A percentile compares a stretch with the other conserved stretches of the same genome.
These are phyloP conservation scores for Xylaria castorea DNA, from an alignment of 495 filamentous ascomycete species.

Conservation along the genomic window DNA sequence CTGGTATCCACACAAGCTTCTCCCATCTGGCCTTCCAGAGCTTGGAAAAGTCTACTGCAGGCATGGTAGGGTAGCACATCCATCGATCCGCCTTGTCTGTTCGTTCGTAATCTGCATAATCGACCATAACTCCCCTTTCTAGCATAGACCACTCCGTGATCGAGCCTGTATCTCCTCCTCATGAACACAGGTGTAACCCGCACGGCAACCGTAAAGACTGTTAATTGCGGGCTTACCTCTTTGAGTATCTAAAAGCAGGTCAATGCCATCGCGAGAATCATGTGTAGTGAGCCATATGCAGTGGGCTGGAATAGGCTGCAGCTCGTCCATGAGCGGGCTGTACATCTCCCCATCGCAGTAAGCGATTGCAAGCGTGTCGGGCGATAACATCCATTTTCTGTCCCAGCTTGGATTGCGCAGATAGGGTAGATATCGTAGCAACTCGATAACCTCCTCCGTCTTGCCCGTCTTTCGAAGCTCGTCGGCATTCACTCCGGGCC, in stretches of 20 bases:
- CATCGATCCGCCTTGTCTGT: neutral
- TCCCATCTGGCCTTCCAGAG: slow-evolving; percentile 8
- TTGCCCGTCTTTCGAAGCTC: too few species aligned
- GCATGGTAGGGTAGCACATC: neutral
- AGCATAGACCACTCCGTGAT: neutral
- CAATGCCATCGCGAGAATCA: neutral
- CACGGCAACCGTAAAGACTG: neutral
- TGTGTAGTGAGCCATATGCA: neutral
- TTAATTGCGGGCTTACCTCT: neutral
- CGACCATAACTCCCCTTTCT: neutral
- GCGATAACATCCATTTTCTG: neutral
- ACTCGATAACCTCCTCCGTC: too few species aligned
- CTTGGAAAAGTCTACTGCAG: neutral
- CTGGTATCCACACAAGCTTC: slow-evolving; percentile 6
- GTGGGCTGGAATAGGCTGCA: neutral
- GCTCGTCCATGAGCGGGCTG: neutral
- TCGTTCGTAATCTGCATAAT: neutral
- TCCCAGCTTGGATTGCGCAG: neutral
- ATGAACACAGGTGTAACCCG: neutral
- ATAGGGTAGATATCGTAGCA: neutral
- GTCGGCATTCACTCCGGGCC: too few species aligned
- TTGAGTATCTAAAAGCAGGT: neutral
- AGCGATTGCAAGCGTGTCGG: neutral
- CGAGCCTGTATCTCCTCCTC: neutral
- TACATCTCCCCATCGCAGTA: neutral